Evolutionary conservation across 371 early-diverging fungal species (phyloP).

Genomic region (Apophysomyces ossiformis): DNA sequence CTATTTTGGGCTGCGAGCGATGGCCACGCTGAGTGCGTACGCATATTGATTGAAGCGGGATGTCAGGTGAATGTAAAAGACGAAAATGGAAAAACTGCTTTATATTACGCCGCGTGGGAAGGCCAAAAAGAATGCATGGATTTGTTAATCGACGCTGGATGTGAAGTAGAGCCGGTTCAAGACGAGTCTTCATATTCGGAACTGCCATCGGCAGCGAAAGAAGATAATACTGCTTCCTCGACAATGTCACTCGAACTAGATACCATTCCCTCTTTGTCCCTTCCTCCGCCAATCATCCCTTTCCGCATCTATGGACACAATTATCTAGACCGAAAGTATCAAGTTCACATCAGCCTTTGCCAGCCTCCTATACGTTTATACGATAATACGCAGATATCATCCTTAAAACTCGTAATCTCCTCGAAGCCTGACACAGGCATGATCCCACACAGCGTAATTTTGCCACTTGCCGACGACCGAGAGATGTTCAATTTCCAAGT

Average conservation of each 20-base stretch:
- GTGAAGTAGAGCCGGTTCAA: constrained; percentile 42
- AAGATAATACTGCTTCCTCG: constrained; percentile 20
- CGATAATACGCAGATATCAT: constrained; percentile 70
- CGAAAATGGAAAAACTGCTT: constrained; percentile 81
- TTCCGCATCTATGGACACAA: constrained; percentile 96
- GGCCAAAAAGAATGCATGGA: constrained; percentile 84
- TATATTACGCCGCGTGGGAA: constrained; percentile 95
- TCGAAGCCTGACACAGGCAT: constrained; percentile 86
- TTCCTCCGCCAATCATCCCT: constrained; percentile 97
- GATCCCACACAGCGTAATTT: constrained; percentile 89
- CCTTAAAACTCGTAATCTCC: constrained; percentile 58
- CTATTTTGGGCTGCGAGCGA: constrained; percentile 94
- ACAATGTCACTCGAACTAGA: constrained; percentile 64
- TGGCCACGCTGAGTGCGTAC: constrained; percentile 85
- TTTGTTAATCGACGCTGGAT: constrained; percentile 64
- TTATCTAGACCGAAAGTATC: constrained; percentile 86
- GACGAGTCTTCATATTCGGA: constrained; percentile 12
- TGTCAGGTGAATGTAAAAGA: constrained; percentile 79
- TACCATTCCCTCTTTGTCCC: constrained; percentile 79
- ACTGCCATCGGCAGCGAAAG: constrained; percentile 6
- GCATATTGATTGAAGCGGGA: constrained; percentile 81
- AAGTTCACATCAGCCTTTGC: constrained; percentile 74
- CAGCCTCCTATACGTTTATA: constrained; percentile 67
- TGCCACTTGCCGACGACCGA: constrained; percentile 84
- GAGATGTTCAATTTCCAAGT: constrained; percentile 86